Evolutionary conservation across 345 rosid genomes (phyloP).

Genomic region (Eucalyptus sideroxylon): DNA sequence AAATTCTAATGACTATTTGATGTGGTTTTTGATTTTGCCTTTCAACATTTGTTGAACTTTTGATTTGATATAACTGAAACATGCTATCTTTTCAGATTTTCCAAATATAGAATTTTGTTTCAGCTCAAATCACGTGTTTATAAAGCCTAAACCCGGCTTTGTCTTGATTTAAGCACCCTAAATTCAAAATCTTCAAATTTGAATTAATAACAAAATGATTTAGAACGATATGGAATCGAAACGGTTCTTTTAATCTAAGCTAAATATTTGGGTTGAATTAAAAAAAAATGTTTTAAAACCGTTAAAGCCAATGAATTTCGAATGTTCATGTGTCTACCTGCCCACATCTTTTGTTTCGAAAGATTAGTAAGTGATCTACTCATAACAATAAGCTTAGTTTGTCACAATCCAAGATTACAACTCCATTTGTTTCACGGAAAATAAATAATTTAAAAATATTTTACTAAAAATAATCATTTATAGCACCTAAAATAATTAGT

Average conservation of each 20-base stretch:
- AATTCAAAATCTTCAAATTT: not conserved
- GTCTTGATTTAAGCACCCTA: not conserved
- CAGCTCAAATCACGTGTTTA: not conserved
- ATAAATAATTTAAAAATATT: too few relatives aligned
- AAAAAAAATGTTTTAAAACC: not conserved
- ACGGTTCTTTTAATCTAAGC: not conserved
- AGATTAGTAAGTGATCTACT: not conserved
- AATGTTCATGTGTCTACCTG: not conserved
- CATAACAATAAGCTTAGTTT: not conserved
- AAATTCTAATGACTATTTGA: not conserved
- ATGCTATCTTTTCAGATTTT: not conserved
- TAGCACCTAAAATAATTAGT: too few relatives aligned
- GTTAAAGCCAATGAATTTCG: not conserved
- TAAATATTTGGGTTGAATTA: not conserved
- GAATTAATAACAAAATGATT: not conserved
- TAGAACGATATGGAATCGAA: not conserved
- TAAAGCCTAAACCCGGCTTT: not conserved
- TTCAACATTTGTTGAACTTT: not conserved
- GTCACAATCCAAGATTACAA: not conserved
- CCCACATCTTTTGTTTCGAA: not conserved
- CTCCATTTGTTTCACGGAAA: fast-evolving
- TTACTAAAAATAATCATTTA: too few relatives aligned
- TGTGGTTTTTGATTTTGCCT: not conserved
- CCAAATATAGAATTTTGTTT: not conserved
- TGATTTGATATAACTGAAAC: not conserved